These are phyloP conservation scores for Mycena vulgaris DNA, from an alignment of 768 basidiomycete genomes.

Conservation along the genomic window DNA sequence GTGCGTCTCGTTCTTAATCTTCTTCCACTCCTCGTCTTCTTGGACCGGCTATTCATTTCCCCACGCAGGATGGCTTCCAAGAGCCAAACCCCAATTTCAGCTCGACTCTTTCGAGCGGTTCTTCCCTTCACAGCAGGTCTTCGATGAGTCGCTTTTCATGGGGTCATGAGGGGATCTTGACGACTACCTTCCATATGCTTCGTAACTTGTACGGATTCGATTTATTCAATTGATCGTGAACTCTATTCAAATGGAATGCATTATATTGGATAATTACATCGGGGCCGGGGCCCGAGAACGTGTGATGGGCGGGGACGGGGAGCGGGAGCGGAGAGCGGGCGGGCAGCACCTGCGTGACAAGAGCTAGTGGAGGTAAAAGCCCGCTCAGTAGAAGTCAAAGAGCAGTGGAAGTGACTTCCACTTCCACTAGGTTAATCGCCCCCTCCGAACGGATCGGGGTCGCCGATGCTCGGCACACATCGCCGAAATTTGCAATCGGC, in stretches of 20 bases:
- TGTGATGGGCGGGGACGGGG: too few relatives aligned
- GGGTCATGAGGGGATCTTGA: not conserved
- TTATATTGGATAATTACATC: not conserved
- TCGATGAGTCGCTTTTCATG: not conserved
- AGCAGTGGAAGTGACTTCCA: slow-evolving; percentile 15
- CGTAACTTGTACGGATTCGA: not conserved
- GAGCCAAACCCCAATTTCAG: not conserved
- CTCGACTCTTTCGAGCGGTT: not conserved
- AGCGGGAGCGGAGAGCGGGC: not conserved
- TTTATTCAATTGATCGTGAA: not conserved
- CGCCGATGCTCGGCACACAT: too few relatives aligned
- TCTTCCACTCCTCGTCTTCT: too few relatives aligned
- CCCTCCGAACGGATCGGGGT: too few relatives aligned
- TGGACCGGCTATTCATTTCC: not conserved
- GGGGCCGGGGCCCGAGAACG: not conserved
- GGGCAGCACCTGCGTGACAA: not conserved
- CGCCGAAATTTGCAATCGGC: too few relatives aligned
- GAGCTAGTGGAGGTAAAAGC: not conserved
- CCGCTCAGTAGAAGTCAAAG: not conserved
- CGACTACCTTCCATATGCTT: too few relatives aligned
- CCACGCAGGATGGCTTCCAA: not conserved
- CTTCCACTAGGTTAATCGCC: slow-evolving; percentile 12
- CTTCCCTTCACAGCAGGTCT: not conserved
- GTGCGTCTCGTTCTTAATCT: too few relatives aligned
- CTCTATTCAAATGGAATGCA: not conserved